Conservation (phyloP, 805 yeast genomes). For the Novakomyces olei region DNA sequence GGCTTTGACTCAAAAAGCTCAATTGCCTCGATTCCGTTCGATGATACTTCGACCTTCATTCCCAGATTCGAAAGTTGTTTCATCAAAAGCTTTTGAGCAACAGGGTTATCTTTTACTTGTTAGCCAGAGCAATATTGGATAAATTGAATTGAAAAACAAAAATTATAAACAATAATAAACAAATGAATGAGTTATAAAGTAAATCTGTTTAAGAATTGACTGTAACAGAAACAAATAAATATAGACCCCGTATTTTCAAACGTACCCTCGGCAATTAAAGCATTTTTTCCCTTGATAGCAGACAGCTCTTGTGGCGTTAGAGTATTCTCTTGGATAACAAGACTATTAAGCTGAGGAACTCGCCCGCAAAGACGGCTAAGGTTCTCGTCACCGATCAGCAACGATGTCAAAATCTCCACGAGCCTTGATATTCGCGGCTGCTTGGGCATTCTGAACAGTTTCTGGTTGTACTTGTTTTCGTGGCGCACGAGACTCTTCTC, state of each 20-base stretch:
- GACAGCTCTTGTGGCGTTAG: neutral
- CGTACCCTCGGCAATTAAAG: slow-evolving; percentile 1
- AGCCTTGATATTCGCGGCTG: slow-evolving; percentile 1
- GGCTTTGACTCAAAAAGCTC: neutral
- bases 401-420: neutral
- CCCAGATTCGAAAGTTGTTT: slow-evolving; percentile 2
- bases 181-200: too few species aligned
- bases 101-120: neutral
- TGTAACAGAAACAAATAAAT: too few species aligned
- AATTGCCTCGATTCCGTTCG: neutral
- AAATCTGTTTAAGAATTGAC: too few species aligned
- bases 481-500: too few species aligned
- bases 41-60: neutral
- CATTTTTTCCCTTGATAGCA: neutral
- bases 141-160: too few species aligned
- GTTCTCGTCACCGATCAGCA: neutral
- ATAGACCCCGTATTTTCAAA: too few species aligned
- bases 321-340: neutral
- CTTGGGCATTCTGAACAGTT: neutral
- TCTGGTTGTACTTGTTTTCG: too few species aligned
- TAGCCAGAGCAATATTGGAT: too few species aligned
- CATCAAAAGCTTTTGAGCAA: slow-evolving; percentile 2
- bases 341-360: neutral
- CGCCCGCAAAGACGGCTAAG: too few species aligned
- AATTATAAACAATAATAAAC: too few species aligned